Evolutionary conservation across 805 yeast species (phyloP), one percentile per base, ranked within the genome.

Genomic region (Lipomyces spencermartinsiae): DNA sequence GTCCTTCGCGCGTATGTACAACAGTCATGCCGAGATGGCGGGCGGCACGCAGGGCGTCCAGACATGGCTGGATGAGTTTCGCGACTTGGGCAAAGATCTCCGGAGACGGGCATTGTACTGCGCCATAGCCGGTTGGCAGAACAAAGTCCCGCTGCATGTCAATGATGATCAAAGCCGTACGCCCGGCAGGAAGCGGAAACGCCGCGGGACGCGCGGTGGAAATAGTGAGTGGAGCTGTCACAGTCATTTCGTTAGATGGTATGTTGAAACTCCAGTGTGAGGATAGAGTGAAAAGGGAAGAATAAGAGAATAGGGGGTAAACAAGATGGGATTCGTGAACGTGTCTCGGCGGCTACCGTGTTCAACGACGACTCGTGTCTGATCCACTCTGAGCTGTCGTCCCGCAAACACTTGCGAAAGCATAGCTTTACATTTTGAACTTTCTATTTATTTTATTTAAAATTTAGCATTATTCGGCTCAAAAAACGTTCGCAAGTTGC

Each of bases 131-230:
- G 2, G 75, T 73, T 33, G 76, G 67, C 66, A 73, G 71, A 5
- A 77, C 74, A 59, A 77, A 77, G 67, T 77, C 80, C 61, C 79
- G 66, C 63, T 77, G 80, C 79, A 77, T 77, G 64, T 77, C 79
- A 39, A 77, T 76, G 62, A 77, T 75, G 34, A 77, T 58, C 31
- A 77, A 65, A 4, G 79, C 80, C 2, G 77, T 71, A 46, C 75
- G 68, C 33, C 66, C 68, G 19, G 54, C 66, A 22, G 75, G 74
- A 12, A 74, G 73, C 51, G 70, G 71, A 62, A 74, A 74, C 25
- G 72, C 62, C 56, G 71, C 71, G 2, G 76, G 76, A 19, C 61
- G 65, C 6, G 76, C 74, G 19, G 58, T 51, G 2, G 62, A 34
- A 25, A 68, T 68, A 12, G 56, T n/a, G n/a, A 66, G 63, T 3